Conservation (phyloP, 148 eudicot genomes). For the Polygonum aviculare region DNA sequence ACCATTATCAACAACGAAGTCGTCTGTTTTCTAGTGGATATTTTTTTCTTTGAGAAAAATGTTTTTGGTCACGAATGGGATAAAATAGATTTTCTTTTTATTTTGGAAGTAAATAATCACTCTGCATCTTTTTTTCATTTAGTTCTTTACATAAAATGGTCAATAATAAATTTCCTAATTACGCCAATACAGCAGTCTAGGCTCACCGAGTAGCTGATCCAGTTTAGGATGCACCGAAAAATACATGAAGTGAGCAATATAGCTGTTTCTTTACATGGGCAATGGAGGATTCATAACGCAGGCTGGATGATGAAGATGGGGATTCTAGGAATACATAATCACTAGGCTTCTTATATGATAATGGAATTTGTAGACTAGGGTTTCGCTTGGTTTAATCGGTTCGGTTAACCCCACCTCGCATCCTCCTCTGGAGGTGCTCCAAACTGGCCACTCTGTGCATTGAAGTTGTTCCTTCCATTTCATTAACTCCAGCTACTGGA, state of each 20-base stretch:
- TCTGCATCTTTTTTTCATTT: not conserved
- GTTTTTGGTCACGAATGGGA: too few species aligned
- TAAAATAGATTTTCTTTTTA: too few species aligned
- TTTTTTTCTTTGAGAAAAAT: not conserved
- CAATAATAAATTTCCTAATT: not conserved
- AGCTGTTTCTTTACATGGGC: not conserved
- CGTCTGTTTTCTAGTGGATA: not conserved
- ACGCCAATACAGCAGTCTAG: not conserved
- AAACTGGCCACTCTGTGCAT: slow-evolving; percentile 74
- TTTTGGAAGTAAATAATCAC: not conserved
- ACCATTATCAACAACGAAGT: not conserved
- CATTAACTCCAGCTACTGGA: not conserved
- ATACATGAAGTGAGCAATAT: not conserved
- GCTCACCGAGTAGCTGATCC: not conserved
- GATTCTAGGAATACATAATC: not conserved
- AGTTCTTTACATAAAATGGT: not conserved
- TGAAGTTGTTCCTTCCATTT: slow-evolving; percentile 58
- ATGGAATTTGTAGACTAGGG: not conserved
- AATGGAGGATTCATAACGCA: not conserved
- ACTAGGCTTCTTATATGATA: not conserved
- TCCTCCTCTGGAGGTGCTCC: slow-evolving; percentile 89
- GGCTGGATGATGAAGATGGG: not conserved
- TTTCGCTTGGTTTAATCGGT: not conserved
- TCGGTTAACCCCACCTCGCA: slow-evolving; percentile 50
- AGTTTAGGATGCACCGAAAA: not conserved